A percentile compares a stretch with the other conserved stretches of the same genome.
phyloP scores from a whole-genome alignment of 495 filamentous ascomycete genomes.

The Annulohypoxylon moriforme region DNA sequence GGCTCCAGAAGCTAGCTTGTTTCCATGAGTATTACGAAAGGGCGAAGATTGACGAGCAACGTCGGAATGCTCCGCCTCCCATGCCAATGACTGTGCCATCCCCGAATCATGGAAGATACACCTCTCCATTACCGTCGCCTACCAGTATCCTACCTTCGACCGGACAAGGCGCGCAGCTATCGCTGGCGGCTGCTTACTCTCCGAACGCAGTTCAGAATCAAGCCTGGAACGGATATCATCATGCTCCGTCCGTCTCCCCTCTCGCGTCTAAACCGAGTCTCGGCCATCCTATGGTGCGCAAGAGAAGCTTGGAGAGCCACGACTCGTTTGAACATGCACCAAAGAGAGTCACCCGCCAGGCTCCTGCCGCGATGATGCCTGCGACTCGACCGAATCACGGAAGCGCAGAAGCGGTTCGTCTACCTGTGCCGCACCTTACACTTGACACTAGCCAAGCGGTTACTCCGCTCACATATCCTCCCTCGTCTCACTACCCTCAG shows the following conservation, averaged over 20 bases:
- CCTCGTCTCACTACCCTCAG: conserved; percentile 49
- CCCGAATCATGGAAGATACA: conserved; percentile 47
- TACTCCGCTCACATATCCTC: conserved; percentile 31
- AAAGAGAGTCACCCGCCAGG: conserved; percentile 64
- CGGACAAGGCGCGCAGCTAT: conserved; percentile 41
- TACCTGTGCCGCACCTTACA: conserved; percentile 57
- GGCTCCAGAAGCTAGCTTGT: conserved; percentile 81
- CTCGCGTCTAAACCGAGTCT: conserved; percentile 62
- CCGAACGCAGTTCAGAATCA: conserved; percentile 46
- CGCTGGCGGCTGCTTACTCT: conserved; percentile 47
- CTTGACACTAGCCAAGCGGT: conserved; percentile 54
- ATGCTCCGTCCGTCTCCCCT: conserved; percentile 61
- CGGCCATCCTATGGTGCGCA: conserved; percentile 62
- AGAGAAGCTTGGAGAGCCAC: conserved; percentile 75
- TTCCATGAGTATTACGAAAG: conserved; percentile 84
- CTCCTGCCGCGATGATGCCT: conserved; percentile 49
- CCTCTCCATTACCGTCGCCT: conserved; percentile 61
- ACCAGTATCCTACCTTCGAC: conserved; percentile 54
- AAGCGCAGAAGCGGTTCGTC: conserved; percentile 45
- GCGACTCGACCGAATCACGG: conserved; percentile 52
- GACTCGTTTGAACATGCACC: conserved; percentile 70
- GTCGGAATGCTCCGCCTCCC: conserved; percentile 48
- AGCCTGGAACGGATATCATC: conserved; percentile 54
- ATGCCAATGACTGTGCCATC: conserved; percentile 54
- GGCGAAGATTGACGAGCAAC: conserved; percentile 56